Evolutionary conservation across 2,329 filamentous ascomycete species (phyloP), one percentile per base, ranked within the genome.

Genomic region (Penicillium paneum): DNA sequence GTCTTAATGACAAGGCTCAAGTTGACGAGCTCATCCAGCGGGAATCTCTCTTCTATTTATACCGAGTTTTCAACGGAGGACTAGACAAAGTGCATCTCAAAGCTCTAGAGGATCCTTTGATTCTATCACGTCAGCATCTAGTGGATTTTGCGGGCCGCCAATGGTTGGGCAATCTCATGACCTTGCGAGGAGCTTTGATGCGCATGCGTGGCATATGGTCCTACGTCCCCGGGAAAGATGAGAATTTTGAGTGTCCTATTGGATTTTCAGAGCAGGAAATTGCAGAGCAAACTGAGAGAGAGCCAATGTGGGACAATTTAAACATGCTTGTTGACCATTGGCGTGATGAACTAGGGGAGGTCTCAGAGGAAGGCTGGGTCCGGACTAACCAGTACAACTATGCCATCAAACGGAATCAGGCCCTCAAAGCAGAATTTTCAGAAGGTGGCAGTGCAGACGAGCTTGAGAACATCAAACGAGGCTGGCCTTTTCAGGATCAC

Each of bases 131-230:
- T 19, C 64, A 67, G 43, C 54, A 66, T 40, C 52, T 66, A 1
- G 63, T 66, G 6, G 61, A 65, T 46, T 41, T 28, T 19, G 61
- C 62, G 6, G 62, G 61, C 15, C 49, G 61, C 13, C 62, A 61
- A 42, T 68, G 64, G 64, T 59, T 29, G 24, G 65, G 66, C 0
- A 62, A 65, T 38, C 40, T 63, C 12, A 56, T 68, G 17, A 60
- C 55, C 3, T 46, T 67, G 17, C 55, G 58, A 35, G 62, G 60
- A 10, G 60, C 58, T 15, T 49, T 67, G 7, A 56, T 66, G 24
- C 40, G 62, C 34, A 56, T 66, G 26, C 38, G 41, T 49, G 51
- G 53, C 17, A 31, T 42, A 19, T 60, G 56, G 53, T 28, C 24
- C 19, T 35, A 58, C 44, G 6, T 55, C 39, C 44, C 45, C 10